phyloP scores from a whole-genome alignment of 306 rosid species.

The Ormosia semicastrata region DNA sequence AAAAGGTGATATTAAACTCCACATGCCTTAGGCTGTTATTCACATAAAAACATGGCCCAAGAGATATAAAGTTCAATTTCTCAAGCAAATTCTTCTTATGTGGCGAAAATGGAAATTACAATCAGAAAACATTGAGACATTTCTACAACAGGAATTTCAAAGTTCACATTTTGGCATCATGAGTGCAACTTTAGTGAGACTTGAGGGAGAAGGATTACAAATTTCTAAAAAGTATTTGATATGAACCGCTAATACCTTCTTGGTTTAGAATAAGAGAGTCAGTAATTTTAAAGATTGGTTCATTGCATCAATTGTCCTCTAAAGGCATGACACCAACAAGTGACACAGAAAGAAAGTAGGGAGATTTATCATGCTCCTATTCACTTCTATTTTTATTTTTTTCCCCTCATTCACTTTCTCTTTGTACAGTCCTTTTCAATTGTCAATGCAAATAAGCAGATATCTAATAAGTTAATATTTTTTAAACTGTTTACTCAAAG shows the following conservation, averaged over 20 bases:
- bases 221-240: background rate
- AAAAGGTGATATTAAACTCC: conserved; percentile 8
- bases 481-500: background rate
- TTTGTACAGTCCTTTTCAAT: background rate
- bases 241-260: background rate
- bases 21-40: background rate
- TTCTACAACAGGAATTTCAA: background rate
- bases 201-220: background rate
- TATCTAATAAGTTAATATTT: background rate
- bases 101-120: background rate
- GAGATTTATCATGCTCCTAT: conserved; percentile 2
- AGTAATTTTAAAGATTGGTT: conserved; percentile 1
- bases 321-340: background rate
- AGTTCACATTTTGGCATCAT: conserved; percentile 3
- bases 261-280: background rate
- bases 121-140: background rate
- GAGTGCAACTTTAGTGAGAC: background rate
- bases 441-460: conserved; percentile 17
- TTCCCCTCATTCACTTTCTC: background rate
- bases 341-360: background rate
- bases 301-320: background rate
- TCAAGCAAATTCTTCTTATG: background rate
- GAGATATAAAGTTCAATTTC: background rate
- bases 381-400: background rate
- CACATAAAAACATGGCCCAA: conserved; percentile 21